A percentile compares a stretch with the other conserved stretches of the same genome.
These are phyloP conservation scores for Claviceps sp. DNA, from an alignment of 2,329 filamentous ascomycete species.

Conservation along the genomic window DNA sequence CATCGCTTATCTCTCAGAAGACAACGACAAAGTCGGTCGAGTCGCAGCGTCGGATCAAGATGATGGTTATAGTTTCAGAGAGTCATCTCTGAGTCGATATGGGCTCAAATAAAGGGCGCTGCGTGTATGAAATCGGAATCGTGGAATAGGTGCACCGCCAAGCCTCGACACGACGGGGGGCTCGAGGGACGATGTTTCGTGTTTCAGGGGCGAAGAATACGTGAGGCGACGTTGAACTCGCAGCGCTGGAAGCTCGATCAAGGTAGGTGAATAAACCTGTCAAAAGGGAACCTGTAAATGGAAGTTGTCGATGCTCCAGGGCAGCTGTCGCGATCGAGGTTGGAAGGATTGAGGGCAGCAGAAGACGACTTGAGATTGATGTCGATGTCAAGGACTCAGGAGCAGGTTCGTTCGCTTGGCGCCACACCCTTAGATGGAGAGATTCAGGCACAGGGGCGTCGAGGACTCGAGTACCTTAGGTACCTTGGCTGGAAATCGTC, in stretches of 20 bases:
- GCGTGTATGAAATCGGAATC: neutral
- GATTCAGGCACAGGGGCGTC: constrained; percentile 1
- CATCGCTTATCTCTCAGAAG: constrained; percentile 25
- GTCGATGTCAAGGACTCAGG: constrained; percentile 1
- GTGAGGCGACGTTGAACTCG: neutral
- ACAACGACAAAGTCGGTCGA: neutral
- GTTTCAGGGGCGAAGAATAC: neutral
- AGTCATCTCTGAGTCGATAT: constrained; percentile 1
- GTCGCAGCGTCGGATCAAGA: neutral
- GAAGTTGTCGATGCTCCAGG: neutral
- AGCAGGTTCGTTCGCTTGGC: neutral
- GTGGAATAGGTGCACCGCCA: neutral
- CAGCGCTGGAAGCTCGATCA: neutral
- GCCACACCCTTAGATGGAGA: constrained; percentile 1
- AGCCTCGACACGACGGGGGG: neutral
- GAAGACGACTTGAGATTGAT: neutral
- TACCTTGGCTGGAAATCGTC: neutral
- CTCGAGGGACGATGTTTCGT: neutral
- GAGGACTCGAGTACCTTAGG: neutral
- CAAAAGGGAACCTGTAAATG: neutral
- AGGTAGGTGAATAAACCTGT: neutral
- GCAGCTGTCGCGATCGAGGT: neutral
- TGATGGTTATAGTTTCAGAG: neutral
- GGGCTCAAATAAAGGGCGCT: neutral
- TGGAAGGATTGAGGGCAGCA: neutral